phyloP scores from a whole-genome alignment of 2,329 filamentous ascomycete genomes.

The Penicillium brasilianum region DNA sequence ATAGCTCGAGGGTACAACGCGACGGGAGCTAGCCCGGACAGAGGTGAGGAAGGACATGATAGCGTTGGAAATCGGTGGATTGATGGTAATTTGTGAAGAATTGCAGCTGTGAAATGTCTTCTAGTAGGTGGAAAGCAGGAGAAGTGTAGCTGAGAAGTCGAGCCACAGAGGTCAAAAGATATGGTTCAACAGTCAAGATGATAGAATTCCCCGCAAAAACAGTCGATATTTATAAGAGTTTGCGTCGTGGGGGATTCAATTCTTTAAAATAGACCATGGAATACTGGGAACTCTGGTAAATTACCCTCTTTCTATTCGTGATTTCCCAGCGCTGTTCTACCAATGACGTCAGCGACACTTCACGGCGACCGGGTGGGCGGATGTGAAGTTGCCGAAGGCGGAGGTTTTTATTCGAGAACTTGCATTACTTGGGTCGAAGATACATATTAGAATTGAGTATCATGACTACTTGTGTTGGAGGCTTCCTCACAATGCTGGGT shows the following conservation, averaged over 20 bases:
- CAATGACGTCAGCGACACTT: constrained; percentile 27
- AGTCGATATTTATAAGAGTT: background rate
- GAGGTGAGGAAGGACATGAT: constrained; percentile 45
- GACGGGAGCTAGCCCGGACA: constrained; percentile 32
- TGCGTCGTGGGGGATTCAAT: background rate
- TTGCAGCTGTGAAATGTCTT: background rate
- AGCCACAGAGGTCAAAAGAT: background rate
- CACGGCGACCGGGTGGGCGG: constrained; percentile 7
- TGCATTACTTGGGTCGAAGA: background rate
- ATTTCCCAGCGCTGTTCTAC: background rate
- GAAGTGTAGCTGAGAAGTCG: background rate
- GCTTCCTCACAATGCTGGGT: background rate
- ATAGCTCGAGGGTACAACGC: constrained; percentile 28
- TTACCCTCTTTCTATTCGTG: constrained; percentile 2
- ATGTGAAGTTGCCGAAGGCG: constrained; percentile 1
- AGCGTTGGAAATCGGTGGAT: background rate
- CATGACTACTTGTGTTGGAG: background rate
- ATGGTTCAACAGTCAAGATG: too few relatives aligned
- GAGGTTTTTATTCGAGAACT: background rate
- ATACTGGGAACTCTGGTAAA: background rate
- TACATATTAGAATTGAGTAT: background rate
- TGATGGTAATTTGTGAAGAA: background rate
- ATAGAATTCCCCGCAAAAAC: background rate
- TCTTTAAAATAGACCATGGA: background rate
- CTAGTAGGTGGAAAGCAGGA: background rate